Base-by-base conservation (phyloP, 345 rosid species). In the Angophora floribunda region DNA sequence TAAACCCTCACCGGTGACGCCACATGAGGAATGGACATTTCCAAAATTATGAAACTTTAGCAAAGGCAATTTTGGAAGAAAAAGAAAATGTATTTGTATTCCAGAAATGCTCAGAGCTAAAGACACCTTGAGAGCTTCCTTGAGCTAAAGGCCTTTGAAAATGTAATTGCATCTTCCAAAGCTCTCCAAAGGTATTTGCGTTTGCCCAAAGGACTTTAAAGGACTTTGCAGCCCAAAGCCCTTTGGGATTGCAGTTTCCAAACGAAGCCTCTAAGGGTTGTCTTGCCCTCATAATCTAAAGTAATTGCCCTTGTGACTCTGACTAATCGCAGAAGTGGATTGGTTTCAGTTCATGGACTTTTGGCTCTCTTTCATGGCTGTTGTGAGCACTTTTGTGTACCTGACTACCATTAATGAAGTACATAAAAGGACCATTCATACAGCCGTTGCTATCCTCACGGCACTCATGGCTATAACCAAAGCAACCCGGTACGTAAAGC, bases 291-390 rank as follows among this genome's bases (percentile, higher is more conserved):
- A 36, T 44, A 36, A 41, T 70, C 82, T 70, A 36, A 36, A 70
- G 82, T 70, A 70, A 70, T 70, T 36, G 82, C 26, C 13, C 45
- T 19, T 36, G 82, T 70, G 22, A 47, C 22, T 26, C 28, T 52
- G 44, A 85, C 86, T 87, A 70, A 67, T 87, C 57, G 52, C n/a
- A 22, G 52, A 28, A 32, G 85, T 63, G 67, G 52, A 88, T 85
- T 53, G 59, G 55, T 90, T 92, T 92, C 98, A 98, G 99, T 98
- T 98, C 92, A 94, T 98, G 99, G 99, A 97, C 92, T 98, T 98
- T 89, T 98, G 99, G 99, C 99, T 98, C 87, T 98, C 99, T 75
- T 98, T 98, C 95, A 95, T 98, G 98, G 99, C 98, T 59, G 97
- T 98, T 32, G 95, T 96, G 88, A 96, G 97, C 93, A 98, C 98